Percentiles rank a stretch among this genome's conserved stretches.
Evolutionary conservation across 345 rosid species (phyloP).

Genomic region (Conringia planisiliqua): DNA sequence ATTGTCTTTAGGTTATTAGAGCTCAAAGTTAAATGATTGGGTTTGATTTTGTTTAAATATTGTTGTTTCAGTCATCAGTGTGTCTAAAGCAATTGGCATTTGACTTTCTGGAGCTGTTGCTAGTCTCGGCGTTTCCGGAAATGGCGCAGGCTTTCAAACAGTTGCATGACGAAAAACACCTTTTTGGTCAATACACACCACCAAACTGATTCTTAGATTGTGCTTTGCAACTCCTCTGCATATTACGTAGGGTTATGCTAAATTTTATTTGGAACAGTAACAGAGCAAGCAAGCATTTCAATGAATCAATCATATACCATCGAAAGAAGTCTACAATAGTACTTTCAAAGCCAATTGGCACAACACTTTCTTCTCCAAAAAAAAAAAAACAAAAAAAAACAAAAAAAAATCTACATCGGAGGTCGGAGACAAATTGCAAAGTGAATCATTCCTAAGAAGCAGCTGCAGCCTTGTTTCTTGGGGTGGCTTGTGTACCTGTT

Average conservation of each 20-base stretch:
- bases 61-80: conserved; percentile 63
- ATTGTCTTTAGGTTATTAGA: conserved; percentile 1
- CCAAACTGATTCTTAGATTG: conserved; percentile 28
- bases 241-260: background rate
- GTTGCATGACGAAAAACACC: conserved; percentile 64
- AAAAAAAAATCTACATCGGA: background rate
- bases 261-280: background rate
- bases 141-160: conserved; percentile 60
- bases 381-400: too few relatives aligned
- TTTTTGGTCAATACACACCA: conserved; percentile 60
- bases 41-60: background rate
- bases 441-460: conserved; percentile 41
- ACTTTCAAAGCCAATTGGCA: conserved; percentile 4
- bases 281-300: background rate
- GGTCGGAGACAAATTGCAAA: conserved; percentile 7
- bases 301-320: background rate
- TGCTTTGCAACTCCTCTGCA: conserved; percentile 1
- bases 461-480: conserved; percentile 66
- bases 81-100: conserved; percentile 73
- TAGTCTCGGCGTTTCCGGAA: conserved; percentile 76
- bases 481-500: conserved; percentile 74
- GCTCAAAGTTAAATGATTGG: background rate
- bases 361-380: conserved; percentile 17
- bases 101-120: conserved; percentile 73
- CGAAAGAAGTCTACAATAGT: background rate